Evolutionary conservation across 2,329 filamentous ascomycete species (phyloP), one percentile per base, ranked within the genome.

Genomic region (Talaromyces islandicus): DNA sequence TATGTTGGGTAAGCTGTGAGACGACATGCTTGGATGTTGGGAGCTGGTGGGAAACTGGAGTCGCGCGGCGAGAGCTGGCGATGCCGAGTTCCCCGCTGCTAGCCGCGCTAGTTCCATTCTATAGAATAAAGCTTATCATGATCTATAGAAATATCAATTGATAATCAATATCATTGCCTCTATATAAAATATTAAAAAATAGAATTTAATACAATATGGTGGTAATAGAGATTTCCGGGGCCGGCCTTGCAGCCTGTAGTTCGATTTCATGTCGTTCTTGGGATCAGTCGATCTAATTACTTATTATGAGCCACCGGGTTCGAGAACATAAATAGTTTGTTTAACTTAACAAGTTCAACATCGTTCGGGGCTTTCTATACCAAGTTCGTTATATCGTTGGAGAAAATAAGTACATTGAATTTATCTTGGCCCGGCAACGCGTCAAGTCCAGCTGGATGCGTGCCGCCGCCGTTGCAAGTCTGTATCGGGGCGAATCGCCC

Each of bases 1-100:
- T 56, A 77, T 70, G 58, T 71, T 74, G 21, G 75, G 75, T 24
- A 77, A 62, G 59, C 66, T 71, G 58, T 66, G 69, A 41, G 73
- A 71, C 58, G 73, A 72, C 72, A 75, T 76, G 14, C n/a, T 60
- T 25, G 7, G 14, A 35, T 24, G 19, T 19, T 46, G 43, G 41
- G 17, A 43, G 41, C 7, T 30, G 25, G 27, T 29, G 25, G 25
- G 48, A 52, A 25, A 17, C 19, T n/a, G 10, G 43, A 46, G 41
- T 46, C 19, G 41, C n/a, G 3, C 19, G 43, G n/a, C 43, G 38
- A 46, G 43, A 46, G 43, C 43, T 46, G 43, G 43, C 43, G n/a
- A 46, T 46, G 43, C 43, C 19, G 43, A 24, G n/a, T 46, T 24
- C 43, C 43, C 43, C 43, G 43, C 43, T 46, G 43, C 43, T 46